phyloP scores from a whole-genome alignment of 2,329 filamentous ascomycete genomes.

The Dryadomyces sulphureus region DNA sequence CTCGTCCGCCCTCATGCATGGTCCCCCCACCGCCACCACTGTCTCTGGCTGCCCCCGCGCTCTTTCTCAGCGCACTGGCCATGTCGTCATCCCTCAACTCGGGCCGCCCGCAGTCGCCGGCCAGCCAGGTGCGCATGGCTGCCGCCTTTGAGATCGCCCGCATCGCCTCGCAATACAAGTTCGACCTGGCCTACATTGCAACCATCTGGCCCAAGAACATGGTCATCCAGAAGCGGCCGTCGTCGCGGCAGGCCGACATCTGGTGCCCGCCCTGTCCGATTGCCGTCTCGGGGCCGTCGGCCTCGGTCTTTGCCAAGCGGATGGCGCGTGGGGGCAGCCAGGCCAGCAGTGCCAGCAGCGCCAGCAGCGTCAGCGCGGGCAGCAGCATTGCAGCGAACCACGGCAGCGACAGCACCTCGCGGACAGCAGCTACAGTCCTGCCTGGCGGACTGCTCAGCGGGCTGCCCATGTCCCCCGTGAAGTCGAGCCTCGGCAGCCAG shows the following conservation, averaged over 20 bases:
- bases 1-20: conserved; percentile 15
- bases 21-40: conserved; percentile 10
- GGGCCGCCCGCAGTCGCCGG: conserved; percentile 14
- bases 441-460: no score
- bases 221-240: neutral
- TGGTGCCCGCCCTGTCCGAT: neutral
- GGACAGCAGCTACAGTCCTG: neutral
- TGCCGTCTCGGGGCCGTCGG: neutral
- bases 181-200: conserved; percentile 44
- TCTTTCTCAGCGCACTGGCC: neutral
- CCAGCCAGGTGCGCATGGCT: conserved; percentile 30
- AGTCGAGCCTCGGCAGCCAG: neutral
- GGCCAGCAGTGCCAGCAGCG: neutral
- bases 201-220: conserved; percentile 36
- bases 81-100: neutral
- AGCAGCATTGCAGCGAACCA: neutral
- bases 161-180: conserved; percentile 40
- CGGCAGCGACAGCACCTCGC: neutral
- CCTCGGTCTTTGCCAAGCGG: neutral
- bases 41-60: conserved; percentile 12
- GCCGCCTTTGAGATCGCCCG: conserved; percentile 40
- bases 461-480: neutral
- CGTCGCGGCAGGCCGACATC: neutral
- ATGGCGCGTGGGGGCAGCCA: conserved; percentile 4
- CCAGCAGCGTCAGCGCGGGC: neutral